These are phyloP conservation scores for Clausena lansium DNA, from an alignment of 345 rosid species.

Conservation along the genomic window DNA sequence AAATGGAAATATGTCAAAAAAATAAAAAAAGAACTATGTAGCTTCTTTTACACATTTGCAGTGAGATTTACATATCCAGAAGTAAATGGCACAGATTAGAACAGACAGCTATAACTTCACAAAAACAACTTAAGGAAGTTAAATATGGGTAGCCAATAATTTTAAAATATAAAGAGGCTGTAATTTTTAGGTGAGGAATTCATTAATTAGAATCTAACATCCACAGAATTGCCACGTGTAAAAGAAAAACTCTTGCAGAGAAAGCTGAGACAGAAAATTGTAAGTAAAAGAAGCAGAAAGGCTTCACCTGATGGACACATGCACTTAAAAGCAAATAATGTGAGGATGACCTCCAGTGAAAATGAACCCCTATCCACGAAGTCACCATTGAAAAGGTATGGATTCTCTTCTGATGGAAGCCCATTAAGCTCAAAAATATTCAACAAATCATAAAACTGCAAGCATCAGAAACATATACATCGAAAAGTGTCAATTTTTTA, in stretches of 20 bases:
- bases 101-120: background rate
- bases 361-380: constrained; percentile 99
- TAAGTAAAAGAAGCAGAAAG: constrained; percentile 11
- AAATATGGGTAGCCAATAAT: background rate
- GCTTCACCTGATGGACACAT: constrained; percentile 80
- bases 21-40: background rate
- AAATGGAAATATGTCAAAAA: background rate
- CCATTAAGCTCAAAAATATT: constrained; percentile 97
- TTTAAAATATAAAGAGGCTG: background rate
- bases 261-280: background rate
- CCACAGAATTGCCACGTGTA: background rate
- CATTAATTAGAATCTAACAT: background rate
- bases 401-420: constrained; percentile 94
- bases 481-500: background rate
- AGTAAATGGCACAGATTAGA: background rate
- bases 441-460: constrained; percentile 93
- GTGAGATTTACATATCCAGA: background rate
- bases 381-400: constrained; percentile 94
- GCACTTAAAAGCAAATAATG: constrained; percentile 94
- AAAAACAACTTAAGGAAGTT: background rate
- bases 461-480: constrained; percentile 10
- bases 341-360: constrained; percentile 89
- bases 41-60: background rate
- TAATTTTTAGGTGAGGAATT: background rate
- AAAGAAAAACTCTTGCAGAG: background rate